These are phyloP conservation scores for Eutrema salsugineum DNA, from an alignment of 441 rosid genomes.

Conservation along the genomic window DNA sequence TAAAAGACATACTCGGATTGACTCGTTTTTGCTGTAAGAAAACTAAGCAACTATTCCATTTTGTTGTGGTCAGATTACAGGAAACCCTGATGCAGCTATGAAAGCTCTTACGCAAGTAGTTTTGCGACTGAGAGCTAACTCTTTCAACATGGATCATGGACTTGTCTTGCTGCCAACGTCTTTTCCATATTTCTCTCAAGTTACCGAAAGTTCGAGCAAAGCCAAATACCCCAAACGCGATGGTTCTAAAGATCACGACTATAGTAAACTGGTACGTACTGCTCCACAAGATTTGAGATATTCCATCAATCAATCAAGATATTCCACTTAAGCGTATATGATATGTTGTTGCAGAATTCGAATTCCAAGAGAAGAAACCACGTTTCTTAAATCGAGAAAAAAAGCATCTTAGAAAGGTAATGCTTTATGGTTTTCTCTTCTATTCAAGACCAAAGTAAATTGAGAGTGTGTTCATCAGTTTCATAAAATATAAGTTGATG, in stretches of 20 bases:
- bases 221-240: conserved; percentile 44
- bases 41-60: neutral
- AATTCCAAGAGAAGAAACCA: conserved; percentile 25
- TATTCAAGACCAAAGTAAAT: neutral
- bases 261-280: conserved; percentile 44
- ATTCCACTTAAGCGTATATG: neutral
- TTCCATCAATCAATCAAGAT: neutral
- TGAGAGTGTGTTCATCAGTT: neutral
- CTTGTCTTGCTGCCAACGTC: conserved; percentile 47
- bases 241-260: conserved; percentile 41
- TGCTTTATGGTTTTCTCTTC: conserved; percentile 2
- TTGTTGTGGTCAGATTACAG: conserved; percentile 47
- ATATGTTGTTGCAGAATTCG: conserved; percentile 21
- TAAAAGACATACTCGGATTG: neutral
- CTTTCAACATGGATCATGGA: conserved; percentile 63
- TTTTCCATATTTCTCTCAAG: conserved; percentile 47
- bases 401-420: conserved; percentile 7
- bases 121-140: conserved; percentile 55
- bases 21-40: neutral
- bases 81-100: conserved; percentile 61
- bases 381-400: conserved; percentile 7
- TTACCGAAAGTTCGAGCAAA: conserved; percentile 43
- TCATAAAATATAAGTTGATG: conserved; percentile 10
- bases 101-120: conserved; percentile 64
- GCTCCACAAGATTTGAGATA: neutral